These are phyloP conservation scores for Rhodamnia rubescens DNA, from an alignment of 345 rosid species.

Conservation along the genomic window DNA sequence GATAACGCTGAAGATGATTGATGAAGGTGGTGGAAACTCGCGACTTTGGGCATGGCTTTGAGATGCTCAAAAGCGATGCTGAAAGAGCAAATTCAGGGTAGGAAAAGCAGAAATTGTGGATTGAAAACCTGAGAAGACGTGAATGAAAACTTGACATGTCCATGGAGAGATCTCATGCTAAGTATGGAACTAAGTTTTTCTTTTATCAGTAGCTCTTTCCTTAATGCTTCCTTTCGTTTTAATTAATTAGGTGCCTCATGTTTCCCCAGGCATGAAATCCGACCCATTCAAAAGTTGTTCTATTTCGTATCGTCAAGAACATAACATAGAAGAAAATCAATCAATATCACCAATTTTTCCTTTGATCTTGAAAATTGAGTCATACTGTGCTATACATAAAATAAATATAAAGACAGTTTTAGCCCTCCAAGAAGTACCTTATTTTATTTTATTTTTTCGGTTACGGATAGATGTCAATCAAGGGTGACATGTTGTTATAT, in stretches of 20 bases:
- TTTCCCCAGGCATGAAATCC: not conserved
- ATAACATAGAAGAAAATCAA: not conserved
- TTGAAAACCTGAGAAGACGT: too few relatives aligned
- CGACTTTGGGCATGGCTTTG: too few relatives aligned
- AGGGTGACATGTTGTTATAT: too few relatives aligned
- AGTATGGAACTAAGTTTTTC: too few relatives aligned
- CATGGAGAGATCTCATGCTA: too few relatives aligned
- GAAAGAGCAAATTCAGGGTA: too few relatives aligned
- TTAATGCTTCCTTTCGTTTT: not conserved
- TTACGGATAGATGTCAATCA: not conserved
- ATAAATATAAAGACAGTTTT: not conserved
- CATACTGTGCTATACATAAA: not conserved
- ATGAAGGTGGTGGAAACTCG: too few relatives aligned
- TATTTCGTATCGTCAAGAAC: not conserved
- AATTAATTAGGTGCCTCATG: not conserved
- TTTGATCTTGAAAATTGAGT: not conserved
- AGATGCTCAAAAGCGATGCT: too few relatives aligned
- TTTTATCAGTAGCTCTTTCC: not conserved
- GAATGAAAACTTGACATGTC: too few relatives aligned
- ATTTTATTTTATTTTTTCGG: not conserved
- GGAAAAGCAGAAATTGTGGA: too few relatives aligned
- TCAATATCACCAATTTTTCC: not conserved
- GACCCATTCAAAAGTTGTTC: not conserved
- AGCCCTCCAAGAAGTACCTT: not conserved
- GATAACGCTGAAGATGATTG: too few relatives aligned